phyloP scores from a whole-genome alignment of 2,329 filamentous ascomycete species.

The Colletotrichum tabaci region DNA sequence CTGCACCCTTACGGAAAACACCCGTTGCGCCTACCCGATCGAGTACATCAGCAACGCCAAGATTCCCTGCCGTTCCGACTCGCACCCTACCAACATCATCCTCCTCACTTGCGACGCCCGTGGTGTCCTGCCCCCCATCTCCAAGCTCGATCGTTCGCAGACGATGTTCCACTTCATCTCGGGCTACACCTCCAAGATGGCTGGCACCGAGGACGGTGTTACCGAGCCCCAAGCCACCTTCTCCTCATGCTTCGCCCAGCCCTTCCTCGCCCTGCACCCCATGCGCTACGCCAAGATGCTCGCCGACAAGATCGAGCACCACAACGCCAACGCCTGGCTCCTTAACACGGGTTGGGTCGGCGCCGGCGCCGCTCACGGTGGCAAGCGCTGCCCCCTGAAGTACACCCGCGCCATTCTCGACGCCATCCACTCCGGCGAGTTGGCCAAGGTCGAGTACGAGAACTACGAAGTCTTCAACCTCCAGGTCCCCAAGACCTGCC shows the following conservation, averaged over 20 bases:
- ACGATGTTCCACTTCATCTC: slow-evolving; percentile 99
- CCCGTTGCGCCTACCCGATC: slow-evolving; percentile 97
- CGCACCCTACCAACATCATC: slow-evolving; percentile 97
- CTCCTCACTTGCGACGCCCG: slow-evolving; percentile 97
- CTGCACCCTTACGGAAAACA: slow-evolving; percentile 96
- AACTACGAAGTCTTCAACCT: slow-evolving; percentile 98
- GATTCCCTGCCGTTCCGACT: slow-evolving; percentile 91
- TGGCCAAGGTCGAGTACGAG: slow-evolving; percentile 94
- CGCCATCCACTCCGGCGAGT: slow-evolving; percentile 96
- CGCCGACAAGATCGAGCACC: slow-evolving; percentile 95
- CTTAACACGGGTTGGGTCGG: slow-evolving; percentile 99
- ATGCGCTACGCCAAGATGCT: slow-evolving; percentile 99
- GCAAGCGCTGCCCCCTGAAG: slow-evolving; percentile 97
- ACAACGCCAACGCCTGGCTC: slow-evolving; percentile 97
- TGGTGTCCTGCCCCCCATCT: slow-evolving; percentile 97
- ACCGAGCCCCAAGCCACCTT: slow-evolving; percentile 98
- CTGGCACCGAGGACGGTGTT: slow-evolving; percentile 96
- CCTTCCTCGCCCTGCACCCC: slow-evolving; percentile 97
- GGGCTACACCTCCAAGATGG: slow-evolving; percentile 99
- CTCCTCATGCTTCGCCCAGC: slow-evolving; percentile 99
- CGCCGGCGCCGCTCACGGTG: slow-evolving; percentile 89
- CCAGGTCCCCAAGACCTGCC: slow-evolving; percentile 91
- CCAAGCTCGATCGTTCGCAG: slow-evolving; percentile 93
- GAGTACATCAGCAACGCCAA: slow-evolving; percentile 99
- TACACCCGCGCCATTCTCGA: slow-evolving; percentile 99